A percentile compares a stretch with the other conserved stretches of the same genome.
These are phyloP conservation scores for Gossypium raimondii DNA, from an alignment of 345 rosid genomes.

Conservation along the genomic window DNA sequence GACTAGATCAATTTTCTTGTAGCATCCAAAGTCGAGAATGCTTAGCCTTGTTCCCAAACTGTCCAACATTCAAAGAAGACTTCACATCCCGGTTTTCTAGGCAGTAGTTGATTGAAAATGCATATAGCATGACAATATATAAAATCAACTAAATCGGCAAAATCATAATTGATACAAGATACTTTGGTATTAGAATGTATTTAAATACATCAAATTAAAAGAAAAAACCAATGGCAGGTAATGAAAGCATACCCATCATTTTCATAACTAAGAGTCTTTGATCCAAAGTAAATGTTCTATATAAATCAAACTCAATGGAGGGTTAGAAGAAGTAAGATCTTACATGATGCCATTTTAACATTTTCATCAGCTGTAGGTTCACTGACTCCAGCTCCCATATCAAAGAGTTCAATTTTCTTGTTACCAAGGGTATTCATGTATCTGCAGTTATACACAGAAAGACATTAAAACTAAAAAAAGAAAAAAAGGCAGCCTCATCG, in stretches of 20 bases:
- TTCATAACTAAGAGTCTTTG: not conserved
- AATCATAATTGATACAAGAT: not conserved
- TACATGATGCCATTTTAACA: conserved; percentile 87
- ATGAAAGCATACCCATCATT: not conserved
- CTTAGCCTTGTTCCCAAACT: not conserved
- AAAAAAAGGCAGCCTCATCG: not conserved
- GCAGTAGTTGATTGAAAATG: not conserved
- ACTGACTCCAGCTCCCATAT: conserved; percentile 87
- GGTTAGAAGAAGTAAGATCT: conserved; percentile 22
- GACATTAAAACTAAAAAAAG: not conserved
- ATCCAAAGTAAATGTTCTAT: not conserved
- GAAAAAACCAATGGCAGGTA: not conserved
- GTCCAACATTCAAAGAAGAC: not conserved
- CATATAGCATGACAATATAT: not conserved
- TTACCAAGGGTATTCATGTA: conserved; percentile 83
- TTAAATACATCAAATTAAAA: not conserved
- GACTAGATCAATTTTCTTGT: not conserved
- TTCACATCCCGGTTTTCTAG: not conserved
- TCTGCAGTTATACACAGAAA: conserved; percentile 40
- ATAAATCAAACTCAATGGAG: not conserved
- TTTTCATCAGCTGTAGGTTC: conserved; percentile 84
- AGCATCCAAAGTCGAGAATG: not conserved
- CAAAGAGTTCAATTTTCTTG: conserved; percentile 87
- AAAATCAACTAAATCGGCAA: not conserved
- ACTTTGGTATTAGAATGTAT: not conserved